These are phyloP conservation scores for Nakazawaea holstii DNA, from an alignment of 805 yeast genomes.

Conservation along the genomic window DNA sequence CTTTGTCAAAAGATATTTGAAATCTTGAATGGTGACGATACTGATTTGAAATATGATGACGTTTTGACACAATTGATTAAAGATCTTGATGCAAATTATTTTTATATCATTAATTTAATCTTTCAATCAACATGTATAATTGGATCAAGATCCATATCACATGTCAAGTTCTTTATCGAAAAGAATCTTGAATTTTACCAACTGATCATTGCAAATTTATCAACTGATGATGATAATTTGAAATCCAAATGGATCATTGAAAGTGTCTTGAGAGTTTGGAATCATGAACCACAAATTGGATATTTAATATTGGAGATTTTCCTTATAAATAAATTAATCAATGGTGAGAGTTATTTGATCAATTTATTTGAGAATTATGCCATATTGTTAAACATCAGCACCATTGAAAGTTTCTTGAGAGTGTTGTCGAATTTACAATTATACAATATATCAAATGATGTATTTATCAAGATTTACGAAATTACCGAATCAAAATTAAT, in stretches of 20 bases:
- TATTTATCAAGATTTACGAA: conserved; percentile 9
- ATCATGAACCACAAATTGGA: conserved; percentile 59
- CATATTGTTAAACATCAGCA: conserved; percentile 38
- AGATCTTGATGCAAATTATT: conserved; percentile 19
- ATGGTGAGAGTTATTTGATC: conserved; percentile 34
- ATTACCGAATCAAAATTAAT: conserved; percentile 23
- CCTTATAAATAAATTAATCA: conserved; percentile 37
- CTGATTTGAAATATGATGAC: conserved; percentile 17
- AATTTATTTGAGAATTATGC: conserved; percentile 32
- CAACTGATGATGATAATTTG: conserved; percentile 9
- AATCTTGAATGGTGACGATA: conserved; percentile 25
- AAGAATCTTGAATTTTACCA: conserved; percentile 21
- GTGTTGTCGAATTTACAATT: conserved; percentile 22
- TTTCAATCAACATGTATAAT: conserved; percentile 72
- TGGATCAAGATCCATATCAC: conserved; percentile 85
- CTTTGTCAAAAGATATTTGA: conserved; percentile 26
- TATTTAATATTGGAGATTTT: conserved; percentile 51
- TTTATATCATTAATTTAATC: conserved; percentile 52
- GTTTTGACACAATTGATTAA: conserved; percentile 15
- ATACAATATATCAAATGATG: conserved; percentile 1
- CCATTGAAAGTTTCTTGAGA: conserved; percentile 37
- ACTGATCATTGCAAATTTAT: conserved; percentile 19
- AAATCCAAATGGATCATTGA: conserved; percentile 38
- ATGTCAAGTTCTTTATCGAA: conserved; percentile 52
- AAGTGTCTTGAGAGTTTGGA: conserved; percentile 61